Base-by-base conservation (phyloP, 1,139 yeast genomes). In the Trichomonascaceae sp. region DNA sequence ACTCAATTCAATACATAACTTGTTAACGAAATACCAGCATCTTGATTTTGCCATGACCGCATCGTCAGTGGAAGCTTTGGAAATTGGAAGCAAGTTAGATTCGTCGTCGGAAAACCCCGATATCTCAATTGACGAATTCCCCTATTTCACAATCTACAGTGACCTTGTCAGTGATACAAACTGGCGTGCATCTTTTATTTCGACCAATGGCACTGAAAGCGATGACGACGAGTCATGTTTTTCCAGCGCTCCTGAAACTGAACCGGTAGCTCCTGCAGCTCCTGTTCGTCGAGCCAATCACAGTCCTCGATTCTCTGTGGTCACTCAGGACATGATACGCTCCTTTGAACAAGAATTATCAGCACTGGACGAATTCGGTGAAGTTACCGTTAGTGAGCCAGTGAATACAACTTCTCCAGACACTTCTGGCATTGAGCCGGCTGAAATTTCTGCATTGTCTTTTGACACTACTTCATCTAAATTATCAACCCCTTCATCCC, bases 331-430 rank as follows among this genome's bases (percentile, higher is more conserved):
- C 19, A 27, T 50, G 47, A 47, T 50, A 22, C 47, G 47, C 20
- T 32, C 39, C 15, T 50, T 50, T 45, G 52, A 50, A 24, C 52
- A 38, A 43, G 52, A 50, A 17, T 24, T 50, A 12, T 43, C 52
- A n/a, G 52, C 48, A 13, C 48, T 50, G 1, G 52, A 50, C 20
- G 52, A 43, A 19, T 44, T 44, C 38, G 52, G 52, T 18, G 52
- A 44, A 36, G 27, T 50, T 20, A 15, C 18, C 20, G n/a, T 24
- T 20, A 32, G 41, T n/a, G 27, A 22, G 12, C 10, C 46, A 13
- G 30, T n/a, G 27, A n/a, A n/a, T 5, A 44, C 12, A 15, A 30
- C n/a, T 13, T 13, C 20, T 39, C 27, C 50, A 3, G 45, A 39
- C n/a, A 27, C 18, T 1, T 39, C 44, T 22, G 49, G 39, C 22